Evolutionary conservation across 441 rosid genomes (phyloP).

Genomic region (Bruguiera hainesii): DNA sequence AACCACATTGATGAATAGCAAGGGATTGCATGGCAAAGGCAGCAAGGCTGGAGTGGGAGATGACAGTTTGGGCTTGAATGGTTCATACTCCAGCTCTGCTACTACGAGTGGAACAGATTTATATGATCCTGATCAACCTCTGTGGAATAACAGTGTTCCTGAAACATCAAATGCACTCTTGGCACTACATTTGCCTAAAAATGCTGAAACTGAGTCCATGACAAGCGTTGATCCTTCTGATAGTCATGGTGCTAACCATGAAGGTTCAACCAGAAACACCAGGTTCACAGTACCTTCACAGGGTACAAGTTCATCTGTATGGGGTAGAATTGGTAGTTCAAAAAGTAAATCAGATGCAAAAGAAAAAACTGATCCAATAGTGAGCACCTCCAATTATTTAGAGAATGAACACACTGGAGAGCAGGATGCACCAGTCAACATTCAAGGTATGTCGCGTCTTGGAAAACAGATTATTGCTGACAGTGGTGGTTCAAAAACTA

Average conservation of each 20-base stretch:
- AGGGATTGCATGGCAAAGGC: slow-evolving; percentile 55
- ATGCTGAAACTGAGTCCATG: slow-evolving; percentile 53
- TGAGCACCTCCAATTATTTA: slow-evolving; percentile 38
- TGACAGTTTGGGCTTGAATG: slow-evolving; percentile 58
- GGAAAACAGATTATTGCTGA: slow-evolving; percentile 48
- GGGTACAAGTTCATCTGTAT: slow-evolving; percentile 49
- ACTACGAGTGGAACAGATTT: slow-evolving; percentile 63
- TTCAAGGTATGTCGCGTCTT: slow-evolving; percentile 36
- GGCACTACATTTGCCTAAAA: slow-evolving; percentile 49
- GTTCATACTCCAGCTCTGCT: slow-evolving; percentile 47
- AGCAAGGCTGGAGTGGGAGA: slow-evolving; percentile 57
- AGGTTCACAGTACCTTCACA: slow-evolving; percentile 38
- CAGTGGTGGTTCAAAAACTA: slow-evolving; percentile 42
- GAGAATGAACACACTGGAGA: slow-evolving; percentile 56
- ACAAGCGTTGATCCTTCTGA: slow-evolving; percentile 44
- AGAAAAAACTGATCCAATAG: slow-evolving; percentile 51
- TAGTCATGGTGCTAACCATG: slow-evolving; percentile 43
- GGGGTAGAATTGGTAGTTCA: slow-evolving; percentile 70
- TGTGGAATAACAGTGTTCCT: slow-evolving; percentile 81
- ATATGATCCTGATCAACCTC: slow-evolving; percentile 99
- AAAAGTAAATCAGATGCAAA: slow-evolving; percentile 47
- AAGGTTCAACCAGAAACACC: slow-evolving; percentile 33
- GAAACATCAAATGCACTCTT: slow-evolving; percentile 58
- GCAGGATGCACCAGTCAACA: slow-evolving; percentile 32
- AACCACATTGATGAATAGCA: slow-evolving; percentile 43